Evolutionary conservation across 768 basidiomycete genomes (phyloP).

Genomic region (Macrolepiota dolichaula): DNA sequence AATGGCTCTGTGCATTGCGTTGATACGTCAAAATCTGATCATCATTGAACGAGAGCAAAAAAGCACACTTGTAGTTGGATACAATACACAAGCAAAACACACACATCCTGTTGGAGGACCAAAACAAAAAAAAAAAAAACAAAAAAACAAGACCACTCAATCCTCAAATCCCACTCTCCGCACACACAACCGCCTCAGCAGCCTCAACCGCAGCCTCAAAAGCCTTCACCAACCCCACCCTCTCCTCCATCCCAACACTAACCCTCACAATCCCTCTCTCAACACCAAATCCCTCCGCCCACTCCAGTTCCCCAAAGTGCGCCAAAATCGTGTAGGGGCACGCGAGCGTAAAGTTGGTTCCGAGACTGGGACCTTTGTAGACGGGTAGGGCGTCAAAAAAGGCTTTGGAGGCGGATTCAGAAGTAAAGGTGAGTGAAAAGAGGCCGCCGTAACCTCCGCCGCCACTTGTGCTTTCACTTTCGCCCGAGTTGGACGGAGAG

Average conservation of each 20-base stretch:
- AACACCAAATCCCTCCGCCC: slow-evolving; percentile 87
- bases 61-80: slow-evolving; percentile 38
- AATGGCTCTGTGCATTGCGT: too few species aligned
- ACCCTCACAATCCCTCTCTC: slow-evolving; percentile 82
- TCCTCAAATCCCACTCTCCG: slow-evolving; percentile 3
- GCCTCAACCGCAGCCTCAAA: slow-evolving; percentile 67
- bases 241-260: slow-evolving; percentile 88
- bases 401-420: slow-evolving; percentile 58
- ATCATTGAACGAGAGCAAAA: neutral
- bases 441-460: slow-evolving; percentile 77
- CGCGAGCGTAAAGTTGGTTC: slow-evolving; percentile 95
- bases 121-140: neutral
- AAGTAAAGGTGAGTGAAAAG: slow-evolving; percentile 84
- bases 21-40: too few species aligned
- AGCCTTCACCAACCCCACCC: slow-evolving; percentile 45
- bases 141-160: neutral
- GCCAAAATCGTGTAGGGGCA: slow-evolving; percentile 92
- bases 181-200: slow-evolving; percentile 50
- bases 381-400: slow-evolving; percentile 85
- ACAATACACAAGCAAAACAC: slow-evolving; percentile 24
- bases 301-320: slow-evolving; percentile 85
- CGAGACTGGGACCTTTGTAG: slow-evolving; percentile 87
- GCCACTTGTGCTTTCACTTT: slow-evolving; percentile 36
- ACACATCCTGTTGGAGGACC: slow-evolving; percentile 31
- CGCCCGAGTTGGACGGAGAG: too few species aligned